Percentiles rank a stretch among this genome's conserved stretches.
These are phyloP conservation scores for Hebeloma cylindrosporum DNA, from an alignment of 768 basidiomycete genomes.

Conservation along the genomic window DNA sequence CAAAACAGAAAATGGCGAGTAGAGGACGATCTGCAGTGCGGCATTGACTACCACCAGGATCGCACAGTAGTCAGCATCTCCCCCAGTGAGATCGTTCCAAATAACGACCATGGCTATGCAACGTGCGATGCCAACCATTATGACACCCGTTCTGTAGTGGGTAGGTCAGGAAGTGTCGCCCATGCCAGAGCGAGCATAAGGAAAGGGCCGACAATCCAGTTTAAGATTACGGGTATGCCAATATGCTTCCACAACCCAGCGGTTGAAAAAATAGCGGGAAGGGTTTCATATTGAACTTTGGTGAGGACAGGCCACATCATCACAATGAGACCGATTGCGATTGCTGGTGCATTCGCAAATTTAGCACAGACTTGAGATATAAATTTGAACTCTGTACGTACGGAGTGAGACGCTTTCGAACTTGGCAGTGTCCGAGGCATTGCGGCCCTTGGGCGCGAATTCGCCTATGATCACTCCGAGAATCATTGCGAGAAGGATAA, in stretches of 20 bases:
- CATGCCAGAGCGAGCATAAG: constrained; percentile 85
- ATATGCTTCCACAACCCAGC: constrained; percentile 66
- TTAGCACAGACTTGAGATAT: not conserved
- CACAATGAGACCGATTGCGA: constrained; percentile 76
- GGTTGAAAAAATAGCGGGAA: constrained; percentile 57
- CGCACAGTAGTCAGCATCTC: constrained; percentile 72
- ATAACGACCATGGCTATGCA: constrained; percentile 80
- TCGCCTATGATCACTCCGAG: constrained; percentile 74
- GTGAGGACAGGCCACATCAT: constrained; percentile 89
- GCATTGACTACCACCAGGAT: constrained; percentile 83
- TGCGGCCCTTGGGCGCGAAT: constrained; percentile 57
- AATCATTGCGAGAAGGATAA: constrained; percentile 73
- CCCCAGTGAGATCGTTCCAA: constrained; percentile 74
- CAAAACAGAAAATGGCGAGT: constrained; percentile 70
- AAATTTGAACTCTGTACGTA: constrained; percentile 37
- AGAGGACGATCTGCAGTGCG: constrained; percentile 72
- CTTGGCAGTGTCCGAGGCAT: constrained; percentile 58
- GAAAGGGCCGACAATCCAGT: constrained; percentile 81
- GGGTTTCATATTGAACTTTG: constrained; percentile 73
- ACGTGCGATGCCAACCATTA: constrained; percentile 77
- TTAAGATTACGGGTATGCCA: constrained; percentile 63
- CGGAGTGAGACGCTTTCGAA: constrained; percentile 76
- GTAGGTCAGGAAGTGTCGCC: constrained; percentile 81
- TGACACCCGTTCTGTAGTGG: constrained; percentile 76
- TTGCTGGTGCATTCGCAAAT: too few species aligned